These are phyloP conservation scores for Talaromyces verruculosus DNA, from an alignment of 2,329 filamentous ascomycete genomes.

Conservation along the genomic window DNA sequence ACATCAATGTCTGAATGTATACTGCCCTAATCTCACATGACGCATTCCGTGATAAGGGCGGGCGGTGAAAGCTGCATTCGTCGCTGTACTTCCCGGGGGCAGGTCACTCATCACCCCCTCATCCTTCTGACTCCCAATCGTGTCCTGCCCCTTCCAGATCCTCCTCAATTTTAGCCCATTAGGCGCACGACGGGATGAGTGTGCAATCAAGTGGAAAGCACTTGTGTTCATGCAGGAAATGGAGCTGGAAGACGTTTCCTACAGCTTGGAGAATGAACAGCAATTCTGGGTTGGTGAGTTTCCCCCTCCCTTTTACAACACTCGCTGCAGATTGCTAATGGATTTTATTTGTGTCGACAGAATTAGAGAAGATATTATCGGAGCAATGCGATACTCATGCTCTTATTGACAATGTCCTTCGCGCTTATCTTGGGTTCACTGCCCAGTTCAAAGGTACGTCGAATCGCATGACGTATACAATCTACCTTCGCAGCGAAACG, in stretches of 20 bases:
- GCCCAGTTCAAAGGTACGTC: slow-evolving; percentile 64
- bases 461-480: not conserved
- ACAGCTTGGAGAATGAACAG: slow-evolving; percentile 73
- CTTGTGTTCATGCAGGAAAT: slow-evolving; percentile 50
- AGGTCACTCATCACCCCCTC: slow-evolving; percentile 27
- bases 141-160: slow-evolving; percentile 25
- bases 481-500: not conserved
- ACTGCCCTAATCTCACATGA: slow-evolving; percentile 13
- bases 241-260: slow-evolving; percentile 65
- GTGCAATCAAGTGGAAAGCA: slow-evolving; percentile 24
- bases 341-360: slow-evolving; percentile 40
- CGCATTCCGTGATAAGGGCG: slow-evolving; percentile 17
- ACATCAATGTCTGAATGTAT: not conserved
- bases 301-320: not conserved
- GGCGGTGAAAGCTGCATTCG: slow-evolving; percentile 18
- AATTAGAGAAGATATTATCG: slow-evolving; percentile 66
- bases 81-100: slow-evolving; percentile 7
- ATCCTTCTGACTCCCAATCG: slow-evolving; percentile 19
- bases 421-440: slow-evolving; percentile 78
- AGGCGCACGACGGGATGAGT: slow-evolving; percentile 38
- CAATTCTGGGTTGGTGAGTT: slow-evolving; percentile 83
- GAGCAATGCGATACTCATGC: slow-evolving; percentile 61
- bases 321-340: not conserved
- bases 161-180: slow-evolving; percentile 16
- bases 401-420: slow-evolving; percentile 79